Base-by-base conservation (phyloP, 164 flowering plant genomes). In the Malania oleifera region DNA sequence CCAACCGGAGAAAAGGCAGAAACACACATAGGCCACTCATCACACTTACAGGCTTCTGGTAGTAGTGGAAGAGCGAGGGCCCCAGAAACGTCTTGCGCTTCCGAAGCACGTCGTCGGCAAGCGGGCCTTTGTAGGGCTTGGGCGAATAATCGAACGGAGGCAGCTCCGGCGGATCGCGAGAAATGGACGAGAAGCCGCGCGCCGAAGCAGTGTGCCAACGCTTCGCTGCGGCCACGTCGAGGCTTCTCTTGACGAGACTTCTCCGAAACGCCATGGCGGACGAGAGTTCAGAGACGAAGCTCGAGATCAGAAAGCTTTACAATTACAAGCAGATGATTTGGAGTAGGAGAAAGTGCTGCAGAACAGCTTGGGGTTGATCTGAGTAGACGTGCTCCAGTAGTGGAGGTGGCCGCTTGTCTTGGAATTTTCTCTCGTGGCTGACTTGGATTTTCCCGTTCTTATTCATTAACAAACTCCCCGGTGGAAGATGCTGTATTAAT, bases 111-210 rank as follows among this genome's bases (percentile, higher is more conserved):
- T 93, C 82, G 43, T 90, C 96, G 3, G 74, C 90, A 6, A 39
- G 67, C 0, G 85, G 97, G 5, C 98, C 98, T 0, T 43, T 67
- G 61, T 90, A 90, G 10, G 82, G 82, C 63, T 75, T 77, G 3
- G 97, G 98, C 43, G 71, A 62, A 70, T 87, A 77, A 64, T 81
- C 87, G 46, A 93, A 93, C 51, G 75, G 72, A n/a, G 97, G 98
- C 3, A 93, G 58, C 52, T 65, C 64, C 4, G 84, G 85, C 23
- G 77, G 75, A 50, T 72, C 12, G 9, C 10, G 22, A 15, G 58
- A 35, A 27, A 70, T 19, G n/a, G 74, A 29, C 14, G 57, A 47
- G 3, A 75, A 57, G 25, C 68, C 61, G 62, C 44, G 17, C 17
- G 17, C 4, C 44, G n/a, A 15, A 40, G 44, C 14, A 5, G 17